Conservation (phyloP, 2,329 filamentous ascomycete genomes). For the Talaromyces albobiverticillius region DNA sequence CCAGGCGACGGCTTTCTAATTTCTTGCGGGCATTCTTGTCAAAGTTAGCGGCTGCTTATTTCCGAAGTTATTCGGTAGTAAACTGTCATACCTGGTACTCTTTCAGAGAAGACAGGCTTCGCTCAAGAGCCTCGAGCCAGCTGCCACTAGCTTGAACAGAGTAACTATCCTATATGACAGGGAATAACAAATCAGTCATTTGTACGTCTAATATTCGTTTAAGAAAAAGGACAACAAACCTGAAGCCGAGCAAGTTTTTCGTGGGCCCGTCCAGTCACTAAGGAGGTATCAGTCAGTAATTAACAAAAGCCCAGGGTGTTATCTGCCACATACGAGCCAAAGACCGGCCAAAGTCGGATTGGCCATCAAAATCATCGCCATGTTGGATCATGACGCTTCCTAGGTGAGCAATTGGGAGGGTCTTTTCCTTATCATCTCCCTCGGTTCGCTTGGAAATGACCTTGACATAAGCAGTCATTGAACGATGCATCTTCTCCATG, state of each 20-base stretch:
- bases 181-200: not conserved
- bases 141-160: constrained; percentile 71
- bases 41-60: constrained; percentile 10
- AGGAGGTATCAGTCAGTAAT: constrained; percentile 9
- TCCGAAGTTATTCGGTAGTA: not conserved
- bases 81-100: constrained; percentile 75
- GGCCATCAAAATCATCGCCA: constrained; percentile 86
- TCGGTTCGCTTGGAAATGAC: constrained; percentile 82
- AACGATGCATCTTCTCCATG: constrained; percentile 83
- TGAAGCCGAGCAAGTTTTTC: constrained; percentile 83
- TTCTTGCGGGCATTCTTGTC: constrained; percentile 77
- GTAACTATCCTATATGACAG: constrained; percentile 65
- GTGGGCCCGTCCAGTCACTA: constrained; percentile 78
- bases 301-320: not conserved
- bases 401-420: constrained; percentile 72
- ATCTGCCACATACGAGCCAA: constrained; percentile 59
- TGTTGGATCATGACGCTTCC: constrained; percentile 84
- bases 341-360: constrained; percentile 88
- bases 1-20: constrained; percentile 82
- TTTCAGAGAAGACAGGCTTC: constrained; percentile 91
- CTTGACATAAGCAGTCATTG: constrained; percentile 83
- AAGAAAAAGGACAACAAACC: not conserved
- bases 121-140: constrained; percentile 90
- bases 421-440: constrained; percentile 83
- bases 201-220: not conserved